These are phyloP conservation scores for Cadophora malorum DNA, from an alignment of 2,329 filamentous ascomycete species.

Conservation along the genomic window DNA sequence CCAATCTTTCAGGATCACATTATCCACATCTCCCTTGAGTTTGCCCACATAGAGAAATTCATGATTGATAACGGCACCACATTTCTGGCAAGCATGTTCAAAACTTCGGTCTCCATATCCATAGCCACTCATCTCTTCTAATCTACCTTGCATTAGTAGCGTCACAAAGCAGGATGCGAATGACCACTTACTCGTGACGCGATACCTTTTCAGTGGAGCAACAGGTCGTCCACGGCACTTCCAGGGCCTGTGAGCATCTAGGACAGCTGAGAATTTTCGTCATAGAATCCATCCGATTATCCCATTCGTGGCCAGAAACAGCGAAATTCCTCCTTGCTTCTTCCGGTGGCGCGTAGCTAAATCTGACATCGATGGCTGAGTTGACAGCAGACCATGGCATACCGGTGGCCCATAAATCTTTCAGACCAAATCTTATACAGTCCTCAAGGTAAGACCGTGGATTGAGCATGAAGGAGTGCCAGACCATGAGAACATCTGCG, in stretches of 20 bases:
- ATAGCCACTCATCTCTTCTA: slow-evolving; percentile 49
- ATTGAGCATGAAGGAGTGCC: slow-evolving; percentile 81
- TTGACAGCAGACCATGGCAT: slow-evolving; percentile 71
- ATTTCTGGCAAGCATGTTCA: slow-evolving; percentile 55
- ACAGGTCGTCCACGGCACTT: slow-evolving; percentile 67
- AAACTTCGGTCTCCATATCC: slow-evolving; percentile 70
- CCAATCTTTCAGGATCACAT: slow-evolving; percentile 52
- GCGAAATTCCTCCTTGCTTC: slow-evolving; percentile 56
- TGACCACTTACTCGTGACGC: slow-evolving; percentile 41
- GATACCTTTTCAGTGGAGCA: slow-evolving; percentile 48
- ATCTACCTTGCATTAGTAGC: slow-evolving; percentile 28
- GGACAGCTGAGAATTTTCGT: slow-evolving; percentile 62
- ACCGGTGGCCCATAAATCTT: slow-evolving; percentile 64
- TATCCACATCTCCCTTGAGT: slow-evolving; percentile 62
- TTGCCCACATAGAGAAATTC: slow-evolving; percentile 66
- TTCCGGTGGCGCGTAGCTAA: slow-evolving; percentile 59
- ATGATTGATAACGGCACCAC: slow-evolving; percentile 58
- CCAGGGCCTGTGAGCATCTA: slow-evolving; percentile 51
- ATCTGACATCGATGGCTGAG: slow-evolving; percentile 62
- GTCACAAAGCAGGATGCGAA: slow-evolving; percentile 14
- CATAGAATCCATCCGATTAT: slow-evolving; percentile 59
- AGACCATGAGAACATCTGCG: slow-evolving; percentile 77
- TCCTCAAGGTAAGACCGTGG: slow-evolving; percentile 78
- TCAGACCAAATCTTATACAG: slow-evolving; percentile 63
- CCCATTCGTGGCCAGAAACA: slow-evolving; percentile 61